Base-by-base conservation (phyloP, 2,329 filamentous ascomycete genomes). In the Aspergillus tubingensis region DNA sequence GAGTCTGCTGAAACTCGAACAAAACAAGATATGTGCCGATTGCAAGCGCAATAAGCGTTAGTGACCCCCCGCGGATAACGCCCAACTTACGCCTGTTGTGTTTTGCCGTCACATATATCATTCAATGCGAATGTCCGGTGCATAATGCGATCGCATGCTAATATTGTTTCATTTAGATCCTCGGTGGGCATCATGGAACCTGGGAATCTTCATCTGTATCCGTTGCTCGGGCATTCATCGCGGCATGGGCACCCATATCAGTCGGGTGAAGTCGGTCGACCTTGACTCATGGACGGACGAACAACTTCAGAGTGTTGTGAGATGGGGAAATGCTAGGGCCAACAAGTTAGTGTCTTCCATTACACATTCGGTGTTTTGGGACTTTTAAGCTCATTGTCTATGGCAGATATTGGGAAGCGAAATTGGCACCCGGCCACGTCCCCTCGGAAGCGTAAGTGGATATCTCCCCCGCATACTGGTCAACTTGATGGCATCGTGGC, bases 201-300 rank as follows among this genome's bases (percentile, higher is more conserved):
- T 99, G 57, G 95, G 95, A 70, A 88, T 99, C 73, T 99, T 99
- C 76, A 83, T 99, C 73, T 99, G 95, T 83, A 99, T 99, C 76
- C 90, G 93, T 75, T 99, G 95, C 80, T 99, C 95, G 17, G 96
- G 96, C 73, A 96, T 99, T 74, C 95, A 99, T 80, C 91, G 95
- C 74, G 92, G 94, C 68, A 98, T 99, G 93, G 95, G 95, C 72
- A 98, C 94, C 64, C 95, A 99, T 80, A 97, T 99, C 77, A 97
- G 92, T 79, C 86, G 91, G 78, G 95, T 99, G 77, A 99, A 99
- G 78, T 97, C 93, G 1, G 95, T 99, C 68, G 95, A 99, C 77
- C 87, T 99, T 66, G 95, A 99, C 77, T 89, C 94, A 25, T 99
- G 95, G 95, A 99, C 95, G 64, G 95, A 99, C 76, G 95, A 99